Conservation (phyloP, 2,329 filamentous ascomycete species). For the Diaporthe citri region DNA sequence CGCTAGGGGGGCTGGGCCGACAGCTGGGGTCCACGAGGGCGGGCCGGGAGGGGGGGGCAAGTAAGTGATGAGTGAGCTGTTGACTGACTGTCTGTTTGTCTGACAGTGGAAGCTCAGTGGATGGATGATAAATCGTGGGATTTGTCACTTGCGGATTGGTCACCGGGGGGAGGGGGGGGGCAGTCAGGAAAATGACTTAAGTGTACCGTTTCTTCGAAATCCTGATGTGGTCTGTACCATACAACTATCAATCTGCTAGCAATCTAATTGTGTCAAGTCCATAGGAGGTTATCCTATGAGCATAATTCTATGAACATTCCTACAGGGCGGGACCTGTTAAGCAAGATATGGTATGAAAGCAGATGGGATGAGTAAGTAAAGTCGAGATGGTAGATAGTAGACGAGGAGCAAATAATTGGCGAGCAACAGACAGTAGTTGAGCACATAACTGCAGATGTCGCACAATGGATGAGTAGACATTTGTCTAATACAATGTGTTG, state of each 20-base stretch:
- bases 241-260: background rate
- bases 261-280: background rate
- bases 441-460: background rate
- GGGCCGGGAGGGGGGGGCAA: too few species aligned
- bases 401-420: background rate
- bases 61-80: too few species aligned
- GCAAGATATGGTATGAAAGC: too few species aligned
- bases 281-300: too few species aligned
- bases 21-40: background rate
- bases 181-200: background rate
- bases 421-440: background rate
- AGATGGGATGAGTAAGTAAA: too few species aligned
- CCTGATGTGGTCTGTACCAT: background rate
- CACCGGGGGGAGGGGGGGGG: background rate
- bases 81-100: background rate
- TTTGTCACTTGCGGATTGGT: background rate
- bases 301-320: too few species aligned
- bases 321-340: too few species aligned
- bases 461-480: background rate
- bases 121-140: background rate
- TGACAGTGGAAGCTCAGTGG: background rate
- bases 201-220: background rate
- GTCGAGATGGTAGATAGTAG: background rate
- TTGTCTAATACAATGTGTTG: background rate
- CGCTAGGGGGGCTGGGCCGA: background rate